Base-by-base conservation (phyloP, 1,284 basidiomycete species). In the Tilletia caries region DNA sequence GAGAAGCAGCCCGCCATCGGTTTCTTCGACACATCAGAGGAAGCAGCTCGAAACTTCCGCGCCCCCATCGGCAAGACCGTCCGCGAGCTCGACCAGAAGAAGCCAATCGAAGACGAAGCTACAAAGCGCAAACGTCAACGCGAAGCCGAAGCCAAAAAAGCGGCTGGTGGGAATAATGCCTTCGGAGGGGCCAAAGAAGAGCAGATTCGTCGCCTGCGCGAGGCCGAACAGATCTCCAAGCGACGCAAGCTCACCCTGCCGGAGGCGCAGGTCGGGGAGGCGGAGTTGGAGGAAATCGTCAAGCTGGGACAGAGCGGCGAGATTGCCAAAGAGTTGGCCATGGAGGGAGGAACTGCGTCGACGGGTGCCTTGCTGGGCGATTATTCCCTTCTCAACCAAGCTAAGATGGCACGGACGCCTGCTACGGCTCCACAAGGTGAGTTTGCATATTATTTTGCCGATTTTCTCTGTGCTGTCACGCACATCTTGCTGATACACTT, bases 1-100 rank as follows among this genome's bases (percentile, higher is more conserved):
- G 95, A 98, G 85, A 97, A 98, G 87, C 92, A 93, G 82, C 88
- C 96, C 0, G 92, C 92, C 0, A 86, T 93, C 3, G 96, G 96
- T 0, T 99, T 98, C 85, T 99, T 98, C 84, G 96, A 98, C 82
- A 95, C 93, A 0, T 89, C 90, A 1, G 95, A 96, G 77, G 96
- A 99, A 83, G 90, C 93, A 76, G 90, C 92, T n/a, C 91, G 92
- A 68, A 87, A 90, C 44, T 90, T 91, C 48, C 88, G 89, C 33
- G 93, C 95, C 0, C 95, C 95, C 0, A 90, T 98, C 25, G 95
- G 95, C 23, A 92, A 95, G 84, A 91, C 91, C 0, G 87, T 98
- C 1, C 69, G 73, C 37, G 65, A 73, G 70, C 75, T 83, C 70
- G 74, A 82, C 90, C 92, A 67, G 87, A 92, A 34, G 87, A 95